phyloP scores from a whole-genome alignment of 2,329 filamentous ascomycete genomes.

The Sclerotinia glacialis region DNA sequence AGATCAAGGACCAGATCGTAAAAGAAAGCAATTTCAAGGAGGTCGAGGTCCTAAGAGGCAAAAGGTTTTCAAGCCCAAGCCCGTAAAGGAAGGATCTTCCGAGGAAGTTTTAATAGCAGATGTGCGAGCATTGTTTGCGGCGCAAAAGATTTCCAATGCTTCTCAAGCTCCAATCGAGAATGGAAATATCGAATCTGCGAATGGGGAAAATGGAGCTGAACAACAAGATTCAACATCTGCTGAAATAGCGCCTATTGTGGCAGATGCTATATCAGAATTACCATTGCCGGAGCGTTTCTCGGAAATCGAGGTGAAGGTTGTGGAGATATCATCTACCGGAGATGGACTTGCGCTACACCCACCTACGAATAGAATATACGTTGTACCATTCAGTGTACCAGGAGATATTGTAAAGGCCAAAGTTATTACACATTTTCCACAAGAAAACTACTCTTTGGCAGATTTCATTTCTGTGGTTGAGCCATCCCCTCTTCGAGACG shows the following conservation, averaged over 20 bases:
- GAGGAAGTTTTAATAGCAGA: constrained; percentile 67
- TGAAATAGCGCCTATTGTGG: constrained; percentile 28
- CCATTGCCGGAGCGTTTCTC: constrained; percentile 64
- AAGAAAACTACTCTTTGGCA: constrained; percentile 68
- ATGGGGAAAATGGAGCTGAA: constrained; percentile 27
- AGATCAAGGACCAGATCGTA: constrained; percentile 24
- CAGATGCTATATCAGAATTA: constrained; percentile 24
- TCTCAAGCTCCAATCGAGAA: constrained; percentile 3
- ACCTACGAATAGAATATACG: constrained; percentile 66
- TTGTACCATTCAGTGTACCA: constrained; percentile 83
- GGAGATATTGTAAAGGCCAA: constrained; percentile 79
- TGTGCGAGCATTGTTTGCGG: constrained; percentile 53
- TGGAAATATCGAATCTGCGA: constrained; percentile 29
- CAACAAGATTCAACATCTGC: constrained; percentile 25
- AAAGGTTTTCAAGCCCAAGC: constrained; percentile 56
- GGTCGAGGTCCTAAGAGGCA: constrained; percentile 44
- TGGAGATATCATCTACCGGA: constrained; percentile 83
- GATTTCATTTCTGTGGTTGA: constrained; percentile 78
- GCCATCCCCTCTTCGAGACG: constrained; percentile 73
- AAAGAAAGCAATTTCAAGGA: constrained; percentile 37
- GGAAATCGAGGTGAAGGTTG: constrained; percentile 79
- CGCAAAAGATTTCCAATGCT: constrained; percentile 38
- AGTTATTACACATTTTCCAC: constrained; percentile 67
- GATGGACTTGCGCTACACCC: constrained; percentile 79
- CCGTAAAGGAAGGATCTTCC: constrained; percentile 55